Evolutionary conservation across 2,329 filamentous ascomycete genomes (phyloP), one percentile per base, ranked within the genome.

Genomic region (Cladosporium colombiae): DNA sequence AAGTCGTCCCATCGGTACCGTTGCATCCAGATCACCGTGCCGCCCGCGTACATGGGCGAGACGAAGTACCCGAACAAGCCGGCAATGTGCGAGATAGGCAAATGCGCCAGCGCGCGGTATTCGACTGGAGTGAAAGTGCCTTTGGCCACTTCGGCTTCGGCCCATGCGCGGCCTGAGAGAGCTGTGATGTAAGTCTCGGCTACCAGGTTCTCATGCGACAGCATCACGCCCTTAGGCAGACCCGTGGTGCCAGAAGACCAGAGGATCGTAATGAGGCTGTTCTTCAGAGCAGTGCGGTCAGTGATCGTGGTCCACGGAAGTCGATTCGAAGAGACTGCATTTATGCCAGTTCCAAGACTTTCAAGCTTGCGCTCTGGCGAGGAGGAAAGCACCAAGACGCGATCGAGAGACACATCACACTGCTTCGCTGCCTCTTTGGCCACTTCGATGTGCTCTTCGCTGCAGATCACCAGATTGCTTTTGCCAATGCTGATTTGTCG

Each of bases 41-140:
- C 75, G 2, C 71, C 70, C 7, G 72, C 75, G 53, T 74, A 74
- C 2, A 74, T 70, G 2, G 78, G 76, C 1, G 72, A 73, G n/a
- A 76, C 74, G 65, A 80, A 75, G 49, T 77, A 78, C 73, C 77
- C 78, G 23, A 79, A 74, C 50, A 80, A 74, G 11, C 90, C 90
- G 72, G 96, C 96, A 68, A 96, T 93, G 75, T 97, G 93, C 78
- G 92, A 96, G 76, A 97, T 94, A 0, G 93, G 93, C n/a, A 96
- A 78, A 67, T 96, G 89, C 0, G 90, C 91, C 16, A 80, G 74
- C 46, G 66, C 63, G 49, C 40, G 59, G 60, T 66, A 66, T 33
- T 69, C 63, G 13, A 55, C 37, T 10, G 67, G 66, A 70, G 74
- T 37, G 70, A 68, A 67, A 68, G 74, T 68, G 7, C 71, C 71